Percentiles rank a stretch among this genome's conserved stretches.
Evolutionary conservation across 129 eudicot species (phyloP).

Genomic region (Lonicera japonica): DNA sequence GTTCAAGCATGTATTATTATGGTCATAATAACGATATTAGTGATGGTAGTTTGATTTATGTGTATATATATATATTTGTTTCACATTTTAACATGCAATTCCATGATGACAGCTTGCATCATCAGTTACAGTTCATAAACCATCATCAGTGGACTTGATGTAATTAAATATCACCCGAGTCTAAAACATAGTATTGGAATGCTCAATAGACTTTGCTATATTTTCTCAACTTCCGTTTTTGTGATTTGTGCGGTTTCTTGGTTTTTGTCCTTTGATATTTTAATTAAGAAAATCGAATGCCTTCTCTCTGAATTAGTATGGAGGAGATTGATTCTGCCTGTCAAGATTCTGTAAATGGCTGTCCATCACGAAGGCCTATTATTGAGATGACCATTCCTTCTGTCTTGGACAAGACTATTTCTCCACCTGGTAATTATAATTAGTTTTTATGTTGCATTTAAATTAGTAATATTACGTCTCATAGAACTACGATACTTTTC

Average conservation of each 20-base stretch:
- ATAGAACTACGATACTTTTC: neutral
- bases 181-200: too few species aligned
- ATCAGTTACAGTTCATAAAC: neutral
- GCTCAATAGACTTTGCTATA: neutral
- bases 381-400: constrained; percentile 99
- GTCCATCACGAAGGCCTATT: constrained; percentile 84
- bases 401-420: constrained; percentile 75
- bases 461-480: neutral
- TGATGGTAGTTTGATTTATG: too few species aligned
- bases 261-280: neutral
- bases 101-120: neutral
- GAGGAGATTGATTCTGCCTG: constrained; percentile 87
- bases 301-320: constrained; percentile 38
- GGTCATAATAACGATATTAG: too few species aligned
- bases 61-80: neutral
- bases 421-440: constrained; percentile 67
- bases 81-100: neutral
- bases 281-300: neutral
- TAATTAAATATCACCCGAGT: neutral
- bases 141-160: neutral
- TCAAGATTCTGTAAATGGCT: constrained; percentile 69
- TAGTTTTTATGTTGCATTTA: neutral
- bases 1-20: neutral
- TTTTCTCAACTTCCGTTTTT: neutral
- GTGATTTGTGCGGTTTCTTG: neutral